A percentile compares a stretch with the other conserved stretches of the same genome.
These are phyloP conservation scores for Uncinocarpus reesii DNA, from an alignment of 2,329 filamentous ascomycete genomes.

Conservation along the genomic window DNA sequence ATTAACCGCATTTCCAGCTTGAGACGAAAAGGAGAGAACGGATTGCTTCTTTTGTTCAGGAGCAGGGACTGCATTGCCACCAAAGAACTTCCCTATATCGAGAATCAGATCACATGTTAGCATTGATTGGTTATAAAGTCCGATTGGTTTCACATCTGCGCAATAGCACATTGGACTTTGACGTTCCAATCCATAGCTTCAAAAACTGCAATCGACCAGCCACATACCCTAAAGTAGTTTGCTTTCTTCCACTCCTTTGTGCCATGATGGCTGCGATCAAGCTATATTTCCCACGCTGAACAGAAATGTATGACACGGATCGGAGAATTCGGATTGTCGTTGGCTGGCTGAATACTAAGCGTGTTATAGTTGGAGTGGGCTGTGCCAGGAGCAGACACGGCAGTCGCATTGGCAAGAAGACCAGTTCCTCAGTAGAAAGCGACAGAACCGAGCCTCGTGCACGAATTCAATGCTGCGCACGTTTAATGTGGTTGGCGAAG, in stretches of 20 bases:
- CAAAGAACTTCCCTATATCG: constrained; percentile 71
- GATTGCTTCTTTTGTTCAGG: constrained; percentile 60
- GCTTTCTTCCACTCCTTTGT: constrained; percentile 42
- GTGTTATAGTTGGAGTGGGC: background rate
- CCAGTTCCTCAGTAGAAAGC: background rate
- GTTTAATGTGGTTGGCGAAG: too few relatives aligned
- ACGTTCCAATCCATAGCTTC: constrained; percentile 34
- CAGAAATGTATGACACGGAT: background rate
- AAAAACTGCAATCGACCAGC: constrained; percentile 41
- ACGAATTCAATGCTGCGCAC: too few relatives aligned
- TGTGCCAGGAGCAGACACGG: background rate
- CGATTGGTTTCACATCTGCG: too few relatives aligned
- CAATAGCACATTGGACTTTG: background rate
- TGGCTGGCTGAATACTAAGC: background rate
- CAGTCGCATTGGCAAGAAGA: background rate
- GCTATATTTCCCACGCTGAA: background rate
- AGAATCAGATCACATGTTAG: background rate
- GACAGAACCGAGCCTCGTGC: background rate
- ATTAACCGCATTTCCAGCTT: constrained; percentile 41
- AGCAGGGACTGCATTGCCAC: constrained; percentile 49
- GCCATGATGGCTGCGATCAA: constrained; percentile 1
- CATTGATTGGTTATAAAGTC: background rate
- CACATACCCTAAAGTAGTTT: constrained; percentile 83
- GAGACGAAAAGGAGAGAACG: constrained; percentile 59
- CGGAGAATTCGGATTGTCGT: background rate